Evolutionary conservation across 2,329 filamentous ascomycete species (phyloP).

Genomic region (Septoria petroselini): DNA sequence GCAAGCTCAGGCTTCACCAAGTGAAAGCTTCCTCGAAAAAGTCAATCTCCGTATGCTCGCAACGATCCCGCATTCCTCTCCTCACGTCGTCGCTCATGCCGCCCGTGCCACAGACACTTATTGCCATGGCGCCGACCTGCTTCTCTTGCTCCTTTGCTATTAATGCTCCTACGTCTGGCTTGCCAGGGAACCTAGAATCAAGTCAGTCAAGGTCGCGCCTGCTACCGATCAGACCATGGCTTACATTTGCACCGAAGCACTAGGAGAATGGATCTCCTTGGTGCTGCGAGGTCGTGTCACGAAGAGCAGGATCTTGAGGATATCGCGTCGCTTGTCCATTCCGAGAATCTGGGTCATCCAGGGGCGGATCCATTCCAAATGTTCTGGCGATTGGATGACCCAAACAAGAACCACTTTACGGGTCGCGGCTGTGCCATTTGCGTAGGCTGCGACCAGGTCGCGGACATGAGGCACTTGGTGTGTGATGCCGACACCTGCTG

Average conservation of each 20-base stretch:
- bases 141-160: constrained; percentile 76
- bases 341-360: constrained; percentile 85
- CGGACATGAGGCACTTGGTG: constrained; percentile 88
- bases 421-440: constrained; percentile 72
- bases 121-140: constrained; percentile 83
- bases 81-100: constrained; percentile 72
- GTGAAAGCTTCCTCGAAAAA: constrained; percentile 78
- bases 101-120: constrained; percentile 75
- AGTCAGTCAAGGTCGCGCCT: no score
- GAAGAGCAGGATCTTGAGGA: constrained; percentile 84
- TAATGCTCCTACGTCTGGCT: constrained; percentile 78
- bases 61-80: constrained; percentile 61
- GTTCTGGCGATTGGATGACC: constrained; percentile 86
- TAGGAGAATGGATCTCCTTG: constrained; percentile 75
- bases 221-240: no score
- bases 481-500: constrained; percentile 90
- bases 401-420: constrained; percentile 81
- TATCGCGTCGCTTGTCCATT: constrained; percentile 75
- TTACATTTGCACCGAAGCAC: constrained; percentile 82
- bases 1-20: constrained; percentile 44
- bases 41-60: constrained; percentile 66
- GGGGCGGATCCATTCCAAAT: constrained; percentile 87
- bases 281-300: constrained; percentile 82
- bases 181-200: constrained; percentile 56
- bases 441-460: constrained; percentile 56